Conservation (phyloP, 768 basidiomycete species). For the Russula compacta region DNA sequence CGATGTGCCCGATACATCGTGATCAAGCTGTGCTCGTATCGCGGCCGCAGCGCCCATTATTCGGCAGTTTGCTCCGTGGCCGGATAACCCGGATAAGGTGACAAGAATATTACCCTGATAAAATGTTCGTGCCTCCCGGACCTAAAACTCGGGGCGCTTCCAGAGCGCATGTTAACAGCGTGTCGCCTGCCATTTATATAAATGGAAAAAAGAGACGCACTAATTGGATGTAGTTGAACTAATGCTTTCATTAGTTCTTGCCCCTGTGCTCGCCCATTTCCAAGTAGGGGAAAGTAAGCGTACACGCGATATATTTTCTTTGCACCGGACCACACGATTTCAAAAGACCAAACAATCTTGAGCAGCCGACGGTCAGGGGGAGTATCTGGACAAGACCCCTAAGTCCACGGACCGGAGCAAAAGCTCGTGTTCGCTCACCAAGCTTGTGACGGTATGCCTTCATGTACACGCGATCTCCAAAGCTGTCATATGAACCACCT, state of each 20-base stretch:
- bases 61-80: constrained; percentile 15
- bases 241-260: constrained; percentile 18
- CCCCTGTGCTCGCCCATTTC: constrained; percentile 17
- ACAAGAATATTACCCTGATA: constrained; percentile 16
- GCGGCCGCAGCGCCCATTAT: constrained; percentile 18
- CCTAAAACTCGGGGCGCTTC: constrained; percentile 16
- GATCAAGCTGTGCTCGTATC: constrained; percentile 14
- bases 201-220: constrained; percentile 8
- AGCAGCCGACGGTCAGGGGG: constrained; percentile 14
- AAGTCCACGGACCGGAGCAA: constrained; percentile 13
- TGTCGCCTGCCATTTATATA: constrained; percentile 3
- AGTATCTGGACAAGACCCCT: constrained; percentile 11
- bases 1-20: constrained; percentile 17
- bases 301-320: constrained; percentile 17
- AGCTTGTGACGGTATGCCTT: constrained; percentile 17
- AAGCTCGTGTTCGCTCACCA: constrained; percentile 3
- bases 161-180: constrained; percentile 16
- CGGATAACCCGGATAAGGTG: constrained; percentile 12
- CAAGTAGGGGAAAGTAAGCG: constrained; percentile 17
- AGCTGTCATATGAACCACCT: constrained; percentile 17
- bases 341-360: constrained; percentile 17
- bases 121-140: constrained; percentile 18
- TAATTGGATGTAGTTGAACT: constrained; percentile 17
- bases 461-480: constrained; percentile 19
- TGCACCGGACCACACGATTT: constrained; percentile 16